Evolutionary conservation across 805 yeast genomes (phyloP), one percentile per base, ranked within the genome.

Genomic region (Ogataea trehalophila): DNA sequence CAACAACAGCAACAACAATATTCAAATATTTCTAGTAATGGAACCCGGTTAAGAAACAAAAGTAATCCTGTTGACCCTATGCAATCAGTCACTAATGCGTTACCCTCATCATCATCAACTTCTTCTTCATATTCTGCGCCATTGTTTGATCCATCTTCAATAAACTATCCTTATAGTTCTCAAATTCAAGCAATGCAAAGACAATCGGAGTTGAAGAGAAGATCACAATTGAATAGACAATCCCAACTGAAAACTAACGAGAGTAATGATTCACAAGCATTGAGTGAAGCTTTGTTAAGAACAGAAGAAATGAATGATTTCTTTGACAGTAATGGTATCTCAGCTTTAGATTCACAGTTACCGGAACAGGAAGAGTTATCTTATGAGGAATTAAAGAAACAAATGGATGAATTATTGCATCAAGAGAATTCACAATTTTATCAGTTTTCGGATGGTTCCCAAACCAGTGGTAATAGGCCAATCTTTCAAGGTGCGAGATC

Each of bases 321-420:
- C 17, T 51, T 56, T 47, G 41, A 34, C 13, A 33, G 44, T 8
- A 15, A 20, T 18, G 15, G 38, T 20, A 17, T 23, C 4, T 14
- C 41, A 18, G 17, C 33, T 3, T 20, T 20, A 16, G 37, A 33
- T 13, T 37, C 9, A n/a, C 42, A 15, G 29, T 26, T 26, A 26
- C 20, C 36, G 26, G n/a, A 18, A 17, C 38, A 43, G 23, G 35
- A 41, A 26, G 44, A 23, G 6, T 41, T 56, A 26, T 41, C 55
- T 6, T 17, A 47, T 23, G 58, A 53, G 11, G 62, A 60, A 45
- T 51, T 60, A 42, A 55, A 49, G 36, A 48, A 44, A 39, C 62
- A 56, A 33, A 52, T 56, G 31, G 58, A 56, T 29, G 54, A 50
- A 18, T 46, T 54, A 22, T 39, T 57, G n/a, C 60, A 48, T 20